Conservation (phyloP, 179 eudicot species). For the Beta corolliflora region DNA sequence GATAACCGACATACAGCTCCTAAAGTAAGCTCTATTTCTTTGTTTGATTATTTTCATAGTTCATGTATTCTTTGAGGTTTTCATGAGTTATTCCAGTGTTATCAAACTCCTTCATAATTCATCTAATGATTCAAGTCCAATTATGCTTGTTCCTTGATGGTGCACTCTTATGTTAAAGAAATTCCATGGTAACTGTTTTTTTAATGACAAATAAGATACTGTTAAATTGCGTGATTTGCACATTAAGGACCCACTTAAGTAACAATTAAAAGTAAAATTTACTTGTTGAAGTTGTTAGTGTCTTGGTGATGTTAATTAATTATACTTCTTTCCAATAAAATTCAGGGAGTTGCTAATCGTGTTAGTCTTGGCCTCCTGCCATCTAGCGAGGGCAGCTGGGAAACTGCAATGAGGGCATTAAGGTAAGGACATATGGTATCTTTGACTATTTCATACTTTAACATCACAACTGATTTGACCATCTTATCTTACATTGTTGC, state of each 20-base stretch:
- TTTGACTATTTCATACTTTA: background rate
- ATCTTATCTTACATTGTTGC: background rate
- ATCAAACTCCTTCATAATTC: background rate
- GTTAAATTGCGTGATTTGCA: background rate
- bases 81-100: background rate
- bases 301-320: background rate
- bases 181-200: background rate
- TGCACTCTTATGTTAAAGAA: background rate
- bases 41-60: slow-evolving; percentile 2
- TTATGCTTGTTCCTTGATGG: background rate
- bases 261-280: slow-evolving; percentile 2
- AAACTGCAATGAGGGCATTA: slow-evolving; percentile 82
- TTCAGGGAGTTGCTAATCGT: slow-evolving; percentile 91
- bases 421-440: slow-evolving; percentile 43
- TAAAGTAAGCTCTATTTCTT: slow-evolving; percentile 40
- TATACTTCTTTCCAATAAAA: too few relatives aligned
- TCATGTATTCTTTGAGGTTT: slow-evolving; percentile 1
- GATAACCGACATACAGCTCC: slow-evolving; percentile 87
- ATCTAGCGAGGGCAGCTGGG: slow-evolving; percentile 90
- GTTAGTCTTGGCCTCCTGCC: slow-evolving; percentile 94
- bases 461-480: background rate
- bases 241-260: background rate
- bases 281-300: background rate
- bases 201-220: background rate
- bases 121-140: background rate